These are phyloP conservation scores for Solanum lycopersicoides DNA, from an alignment of 257 asterid species.

Conservation along the genomic window DNA sequence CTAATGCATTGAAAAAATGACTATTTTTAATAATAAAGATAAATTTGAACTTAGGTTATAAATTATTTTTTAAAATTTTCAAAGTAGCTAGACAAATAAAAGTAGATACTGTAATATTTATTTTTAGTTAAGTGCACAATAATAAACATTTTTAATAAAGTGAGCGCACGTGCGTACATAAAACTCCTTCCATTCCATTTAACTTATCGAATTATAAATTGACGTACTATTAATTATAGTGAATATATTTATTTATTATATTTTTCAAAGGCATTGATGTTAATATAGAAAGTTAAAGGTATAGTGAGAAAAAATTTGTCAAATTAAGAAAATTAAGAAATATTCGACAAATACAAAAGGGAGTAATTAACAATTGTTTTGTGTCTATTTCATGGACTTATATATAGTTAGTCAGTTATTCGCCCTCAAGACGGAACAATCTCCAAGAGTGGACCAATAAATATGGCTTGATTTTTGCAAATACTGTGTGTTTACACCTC, in stretches of 20 bases:
- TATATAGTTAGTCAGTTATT: not conserved
- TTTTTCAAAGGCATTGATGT: too few relatives aligned
- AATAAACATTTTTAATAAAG: too few relatives aligned
- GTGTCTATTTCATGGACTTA: too few relatives aligned
- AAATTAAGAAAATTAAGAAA: too few relatives aligned
- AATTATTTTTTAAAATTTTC: too few relatives aligned
- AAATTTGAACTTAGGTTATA: not conserved
- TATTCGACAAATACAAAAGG: not conserved
- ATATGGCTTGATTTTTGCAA: not conserved
- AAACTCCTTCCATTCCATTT: not conserved
- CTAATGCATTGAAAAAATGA: not conserved
- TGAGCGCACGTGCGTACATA: too few relatives aligned
- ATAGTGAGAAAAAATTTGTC: not conserved
- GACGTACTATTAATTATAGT: too few relatives aligned
- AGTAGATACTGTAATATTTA: not conserved
- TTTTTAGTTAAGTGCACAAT: too few relatives aligned
- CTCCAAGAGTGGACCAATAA: constrained; percentile 9
- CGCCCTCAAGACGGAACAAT: not conserved
- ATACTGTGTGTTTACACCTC: not conserved
- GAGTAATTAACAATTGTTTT: not conserved
- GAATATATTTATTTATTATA: too few relatives aligned
- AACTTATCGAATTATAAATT: not conserved
- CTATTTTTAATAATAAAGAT: not conserved
- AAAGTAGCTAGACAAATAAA: not conserved
- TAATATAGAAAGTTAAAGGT: too few relatives aligned